These are phyloP conservation scores for Astrephomene gubernaculifera DNA, from an alignment of 139 green algal genomes.

Conservation along the genomic window DNA sequence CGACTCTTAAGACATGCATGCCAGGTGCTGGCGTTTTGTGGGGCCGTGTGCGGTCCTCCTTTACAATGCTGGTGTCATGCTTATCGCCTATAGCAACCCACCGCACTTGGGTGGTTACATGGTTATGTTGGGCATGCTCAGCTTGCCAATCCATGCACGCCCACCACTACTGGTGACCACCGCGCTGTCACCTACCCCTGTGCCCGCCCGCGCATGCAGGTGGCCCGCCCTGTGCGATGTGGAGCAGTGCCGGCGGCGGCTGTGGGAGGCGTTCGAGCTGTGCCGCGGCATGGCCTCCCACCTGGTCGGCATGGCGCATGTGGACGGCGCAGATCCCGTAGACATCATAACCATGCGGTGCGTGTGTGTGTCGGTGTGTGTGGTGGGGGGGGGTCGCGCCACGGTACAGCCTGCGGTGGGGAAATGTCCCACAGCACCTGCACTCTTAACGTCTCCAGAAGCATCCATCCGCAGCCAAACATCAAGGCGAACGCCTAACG, in stretches of 20 bases:
- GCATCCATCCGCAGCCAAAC: neutral
- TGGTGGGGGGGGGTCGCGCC: neutral
- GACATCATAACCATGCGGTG: neutral
- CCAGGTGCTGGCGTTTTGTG: no score
- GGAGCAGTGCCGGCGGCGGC: neutral
- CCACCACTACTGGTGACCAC: no score
- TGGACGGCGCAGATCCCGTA: neutral
- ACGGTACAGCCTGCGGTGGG: neutral
- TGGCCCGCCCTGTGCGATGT: conserved; percentile 1
- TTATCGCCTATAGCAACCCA: neutral
- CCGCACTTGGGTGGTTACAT: neutral
- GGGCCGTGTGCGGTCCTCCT: no score
- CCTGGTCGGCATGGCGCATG: neutral
- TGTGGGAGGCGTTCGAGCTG: conserved; percentile 46
- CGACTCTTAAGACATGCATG: no score
- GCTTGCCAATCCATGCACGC: no score
- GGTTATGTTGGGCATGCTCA: neutral
- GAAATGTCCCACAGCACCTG: no score
- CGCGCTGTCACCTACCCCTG: neutral
- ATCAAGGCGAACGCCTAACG: neutral
- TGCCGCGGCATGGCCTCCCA: conserved; percentile 26
- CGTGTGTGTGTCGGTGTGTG: neutral
- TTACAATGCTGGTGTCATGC: neutral
- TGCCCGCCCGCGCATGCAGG: neutral
- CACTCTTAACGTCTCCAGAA: no score